Percentiles rank a stretch among this genome's conserved stretches.
phyloP scores from a whole-genome alignment of 371 early-diverging fungal genomes.

The Mycotypha africana region DNA sequence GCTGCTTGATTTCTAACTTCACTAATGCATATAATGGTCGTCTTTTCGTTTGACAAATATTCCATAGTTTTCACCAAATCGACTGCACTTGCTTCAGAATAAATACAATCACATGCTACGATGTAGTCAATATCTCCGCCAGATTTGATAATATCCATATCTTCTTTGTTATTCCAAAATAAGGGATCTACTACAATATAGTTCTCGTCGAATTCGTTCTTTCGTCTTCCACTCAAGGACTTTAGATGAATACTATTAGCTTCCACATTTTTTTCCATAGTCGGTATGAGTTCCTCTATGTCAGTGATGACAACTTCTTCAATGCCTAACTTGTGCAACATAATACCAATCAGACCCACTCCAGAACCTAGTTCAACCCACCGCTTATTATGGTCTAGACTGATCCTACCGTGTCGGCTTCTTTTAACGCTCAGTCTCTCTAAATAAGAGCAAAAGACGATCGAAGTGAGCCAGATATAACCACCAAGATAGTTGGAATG shows the following conservation, averaged over 20 bases:
- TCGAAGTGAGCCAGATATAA: constrained; percentile 42
- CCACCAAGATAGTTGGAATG: constrained; percentile 45
- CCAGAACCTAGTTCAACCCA: constrained; percentile 52
- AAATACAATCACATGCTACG: constrained; percentile 51
- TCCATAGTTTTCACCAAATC: constrained; percentile 47
- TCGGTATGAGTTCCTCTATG: constrained; percentile 34
- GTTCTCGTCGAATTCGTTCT: constrained; percentile 22
- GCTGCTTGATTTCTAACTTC: constrained; percentile 51
- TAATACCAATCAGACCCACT: constrained; percentile 44
- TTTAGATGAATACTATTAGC: constrained; percentile 28
- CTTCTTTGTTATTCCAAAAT: constrained; percentile 40
- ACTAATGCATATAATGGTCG: constrained; percentile 43
- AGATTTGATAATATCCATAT: constrained; percentile 22
- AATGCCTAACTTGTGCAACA: constrained; percentile 40
- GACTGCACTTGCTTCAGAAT: constrained; percentile 48
- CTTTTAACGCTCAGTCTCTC: constrained; percentile 19
- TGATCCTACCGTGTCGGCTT: constrained; percentile 30
- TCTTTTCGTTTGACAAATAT: constrained; percentile 22
- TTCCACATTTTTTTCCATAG: constrained; percentile 41
- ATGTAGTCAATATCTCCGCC: constrained; percentile 41
- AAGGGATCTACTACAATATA: constrained; percentile 30
- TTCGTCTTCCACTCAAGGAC: constrained; percentile 34
- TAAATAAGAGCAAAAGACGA: constrained; percentile 42
- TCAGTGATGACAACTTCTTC: constrained; percentile 43
- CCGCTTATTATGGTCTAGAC: constrained; percentile 30